Evolutionary conservation across 345 rosid genomes (phyloP).

Genomic region (Lumnitzera littorea): DNA sequence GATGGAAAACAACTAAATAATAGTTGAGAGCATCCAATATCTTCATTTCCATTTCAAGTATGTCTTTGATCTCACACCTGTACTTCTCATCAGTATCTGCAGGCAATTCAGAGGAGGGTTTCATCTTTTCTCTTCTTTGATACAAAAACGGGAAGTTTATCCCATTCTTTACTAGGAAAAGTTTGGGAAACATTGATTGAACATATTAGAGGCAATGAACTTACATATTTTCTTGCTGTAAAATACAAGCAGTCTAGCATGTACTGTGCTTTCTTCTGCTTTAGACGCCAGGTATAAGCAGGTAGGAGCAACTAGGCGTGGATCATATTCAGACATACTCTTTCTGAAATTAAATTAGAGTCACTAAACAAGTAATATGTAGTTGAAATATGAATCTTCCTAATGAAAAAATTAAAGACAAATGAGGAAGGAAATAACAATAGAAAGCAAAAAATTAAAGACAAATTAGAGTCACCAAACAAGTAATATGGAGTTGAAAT

Average conservation of each 20-base stretch:
- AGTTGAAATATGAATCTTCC: not conserved
- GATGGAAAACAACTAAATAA: conserved; percentile 91
- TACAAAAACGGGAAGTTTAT: too few species aligned
- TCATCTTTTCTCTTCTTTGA: conserved; percentile 10
- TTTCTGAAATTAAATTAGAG: conserved; percentile 41
- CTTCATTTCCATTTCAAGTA: conserved; percentile 98
- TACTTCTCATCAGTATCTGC: conserved; percentile 80
- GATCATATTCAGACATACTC: conserved; percentile 89
- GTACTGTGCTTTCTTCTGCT: conserved; percentile 97
- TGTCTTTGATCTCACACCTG: conserved; percentile 75
- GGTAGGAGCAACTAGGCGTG: conserved; percentile 86
- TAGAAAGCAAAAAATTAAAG: not conserved
- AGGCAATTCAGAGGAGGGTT: conserved; percentile 12
- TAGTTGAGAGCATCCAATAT: conserved; percentile 87
- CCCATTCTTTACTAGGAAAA: not conserved
- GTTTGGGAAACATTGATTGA: too few species aligned
- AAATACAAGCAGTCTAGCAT: conserved; percentile 68
- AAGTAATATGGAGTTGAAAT: too few species aligned
- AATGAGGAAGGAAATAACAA: too few species aligned
- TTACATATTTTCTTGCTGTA: conserved; percentile 66
- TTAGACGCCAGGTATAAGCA: conserved; percentile 96
- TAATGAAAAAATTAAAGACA: not conserved
- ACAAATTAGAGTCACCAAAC: too few species aligned
- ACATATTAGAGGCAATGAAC: conserved; percentile 9
- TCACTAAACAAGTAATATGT: not conserved